Base-by-base conservation (phyloP, 192 early-diverging fungal genomes). In the Coemansia sp. region DNA sequence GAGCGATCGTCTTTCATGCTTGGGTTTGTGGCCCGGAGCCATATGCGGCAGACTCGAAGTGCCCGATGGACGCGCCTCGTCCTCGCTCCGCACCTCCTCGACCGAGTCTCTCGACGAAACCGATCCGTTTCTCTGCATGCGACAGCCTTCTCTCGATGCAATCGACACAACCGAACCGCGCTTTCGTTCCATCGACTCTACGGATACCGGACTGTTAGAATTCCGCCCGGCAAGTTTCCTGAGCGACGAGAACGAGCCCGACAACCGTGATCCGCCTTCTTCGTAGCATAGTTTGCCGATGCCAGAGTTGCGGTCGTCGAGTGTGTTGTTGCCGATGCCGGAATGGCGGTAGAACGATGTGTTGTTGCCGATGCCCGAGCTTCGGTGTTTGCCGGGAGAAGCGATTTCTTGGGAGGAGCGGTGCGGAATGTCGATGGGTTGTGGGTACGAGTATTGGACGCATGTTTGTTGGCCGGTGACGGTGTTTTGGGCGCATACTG, bases 211-310 rank as follows among this genome's bases (percentile, higher is more conserved):
- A 35, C 32, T 35, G 32, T 35, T 35, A 8, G 32, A 8, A 6
- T 7, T 0, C 32, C 6, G 8, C 7, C 32, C 8, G 6, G 63
- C 38, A 2, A 59, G 51, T 27, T 57, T 27, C 10, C 52, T 57
- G 11, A 71, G 14, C 4, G 69, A 60, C 38, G 69, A 60, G 24
- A 60, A 59, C 8, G 53, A 54, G 17, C 32, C 27, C 17, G 60
- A 35, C 14, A 64, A 5, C 24, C 57, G 4, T 0, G 15, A 22
- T 10, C 63, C 52, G 0, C 22, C 32, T 32, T 67, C 60, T 10
- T 73, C 65, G 17, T 58, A 61, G 50, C 64, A 66, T 12, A 59
- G 50, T 39, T 67, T 73, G 49, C 71, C 71, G n/a, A 73, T 73
- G 0, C 71, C 71, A 21, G 71, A 73, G 57, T 64, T 57, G 2